Evolutionary conservation across 2,329 filamentous ascomycete species (phyloP).

Genomic region (Tolypocladium guangdongense): DNA sequence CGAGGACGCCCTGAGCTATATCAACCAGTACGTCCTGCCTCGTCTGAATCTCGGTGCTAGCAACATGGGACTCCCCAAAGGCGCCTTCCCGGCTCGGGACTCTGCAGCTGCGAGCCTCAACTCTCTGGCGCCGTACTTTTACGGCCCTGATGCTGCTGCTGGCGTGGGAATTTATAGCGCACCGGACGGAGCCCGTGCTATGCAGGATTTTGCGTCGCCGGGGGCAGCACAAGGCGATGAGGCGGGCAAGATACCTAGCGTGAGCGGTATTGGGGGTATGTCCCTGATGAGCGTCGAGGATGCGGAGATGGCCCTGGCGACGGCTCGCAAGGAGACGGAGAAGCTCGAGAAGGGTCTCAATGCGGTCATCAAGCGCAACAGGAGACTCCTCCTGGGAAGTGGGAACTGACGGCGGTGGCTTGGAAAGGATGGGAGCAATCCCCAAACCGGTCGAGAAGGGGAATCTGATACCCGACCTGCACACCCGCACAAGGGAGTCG

Average conservation of each 20-base stretch:
- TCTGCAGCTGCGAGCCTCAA: constrained; percentile 39
- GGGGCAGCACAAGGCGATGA: constrained; percentile 16
- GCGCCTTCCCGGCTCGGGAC: constrained; percentile 27
- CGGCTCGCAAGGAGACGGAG: constrained; percentile 49
- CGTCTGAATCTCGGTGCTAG: constrained; percentile 42
- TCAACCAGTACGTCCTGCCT: constrained; percentile 58
- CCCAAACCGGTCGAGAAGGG: no score
- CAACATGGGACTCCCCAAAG: constrained; percentile 30
- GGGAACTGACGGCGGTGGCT: constrained; percentile 9
- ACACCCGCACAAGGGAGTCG: neutral
- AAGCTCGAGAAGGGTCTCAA: constrained; percentile 51
- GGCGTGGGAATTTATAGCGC: constrained; percentile 33
- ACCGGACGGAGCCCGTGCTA: constrained; percentile 22
- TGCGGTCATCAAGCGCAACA: constrained; percentile 48
- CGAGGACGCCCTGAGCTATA: constrained; percentile 55
- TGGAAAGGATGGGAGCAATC: neutral
- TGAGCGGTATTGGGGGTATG: constrained; percentile 28
- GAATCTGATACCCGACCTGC: neutral
- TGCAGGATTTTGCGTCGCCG: constrained; percentile 21
- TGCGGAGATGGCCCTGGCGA: constrained; percentile 42
- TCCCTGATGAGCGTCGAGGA: constrained; percentile 52
- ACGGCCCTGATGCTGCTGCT: constrained; percentile 32
- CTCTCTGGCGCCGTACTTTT: constrained; percentile 46
- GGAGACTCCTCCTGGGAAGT: constrained; percentile 35
- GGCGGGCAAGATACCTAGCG: constrained; percentile 16